These are phyloP conservation scores for Penicillium brevicompactum DNA, from an alignment of 2,329 filamentous ascomycete species.

Conservation along the genomic window DNA sequence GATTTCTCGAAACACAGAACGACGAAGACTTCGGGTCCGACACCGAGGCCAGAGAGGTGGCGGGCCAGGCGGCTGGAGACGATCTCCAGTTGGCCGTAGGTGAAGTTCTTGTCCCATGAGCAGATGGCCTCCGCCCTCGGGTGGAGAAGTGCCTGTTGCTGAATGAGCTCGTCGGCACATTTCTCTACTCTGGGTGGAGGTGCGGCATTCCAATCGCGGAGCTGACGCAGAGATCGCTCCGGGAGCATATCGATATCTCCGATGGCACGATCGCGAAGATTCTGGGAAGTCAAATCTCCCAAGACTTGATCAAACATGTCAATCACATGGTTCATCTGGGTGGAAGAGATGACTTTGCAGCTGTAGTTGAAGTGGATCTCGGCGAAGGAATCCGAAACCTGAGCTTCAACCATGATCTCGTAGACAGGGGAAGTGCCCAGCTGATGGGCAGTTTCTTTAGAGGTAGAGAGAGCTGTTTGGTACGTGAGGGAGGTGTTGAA, in stretches of 20 bases:
- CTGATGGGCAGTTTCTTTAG: constrained; percentile 7
- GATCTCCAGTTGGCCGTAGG: constrained; percentile 39
- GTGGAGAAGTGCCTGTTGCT: constrained; percentile 29
- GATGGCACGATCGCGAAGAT: constrained; percentile 17
- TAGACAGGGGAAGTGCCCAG: constrained; percentile 17
- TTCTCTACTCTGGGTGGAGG: constrained; percentile 32
- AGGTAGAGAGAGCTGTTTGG: constrained; percentile 7
- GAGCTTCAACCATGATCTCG: constrained; percentile 32
- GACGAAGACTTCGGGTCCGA: constrained; percentile 43
- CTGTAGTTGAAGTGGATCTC: constrained; percentile 56
- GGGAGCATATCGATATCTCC: constrained; percentile 35
- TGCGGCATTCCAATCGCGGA: constrained; percentile 37
- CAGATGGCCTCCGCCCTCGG: constrained; percentile 34
- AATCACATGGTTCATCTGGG: constrained; percentile 33
- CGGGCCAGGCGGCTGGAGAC: constrained; percentile 41
- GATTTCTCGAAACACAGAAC: constrained; percentile 49
- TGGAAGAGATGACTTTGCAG: constrained; percentile 51
- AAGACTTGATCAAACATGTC: constrained; percentile 38
- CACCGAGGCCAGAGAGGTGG: constrained; percentile 39
- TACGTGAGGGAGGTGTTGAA: constrained; percentile 38
- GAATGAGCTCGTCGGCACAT: constrained; percentile 41
- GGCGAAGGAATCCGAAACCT: constrained; percentile 36
- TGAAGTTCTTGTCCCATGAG: constrained; percentile 41
- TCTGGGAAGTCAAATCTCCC: constrained; percentile 25
- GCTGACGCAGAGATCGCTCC: constrained; percentile 31